Percentiles rank a stretch among this genome's conserved stretches.
Evolutionary conservation across 2,329 filamentous ascomycete species (phyloP).

Genomic region (Chaetomium sp.): DNA sequence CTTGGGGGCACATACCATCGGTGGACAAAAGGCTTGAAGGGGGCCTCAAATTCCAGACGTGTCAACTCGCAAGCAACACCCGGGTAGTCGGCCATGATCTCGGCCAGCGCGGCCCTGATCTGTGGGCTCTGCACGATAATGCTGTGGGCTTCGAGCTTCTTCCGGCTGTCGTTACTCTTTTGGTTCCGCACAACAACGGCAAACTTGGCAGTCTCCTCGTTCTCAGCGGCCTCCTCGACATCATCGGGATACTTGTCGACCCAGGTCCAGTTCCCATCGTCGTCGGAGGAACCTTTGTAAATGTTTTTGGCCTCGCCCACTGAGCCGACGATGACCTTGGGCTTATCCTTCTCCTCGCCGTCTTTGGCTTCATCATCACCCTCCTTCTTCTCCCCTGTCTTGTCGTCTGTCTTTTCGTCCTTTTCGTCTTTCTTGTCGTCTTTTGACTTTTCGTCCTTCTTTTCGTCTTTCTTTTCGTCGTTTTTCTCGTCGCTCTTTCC

Average conservation of each 20-base stretch:
- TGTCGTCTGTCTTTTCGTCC: conserved; percentile 21
- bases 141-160: conserved; percentile 62
- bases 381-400: conserved; percentile 21
- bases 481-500: conserved; percentile 11
- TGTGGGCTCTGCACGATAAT: conserved; percentile 65
- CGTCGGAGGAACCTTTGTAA: conserved; percentile 48
- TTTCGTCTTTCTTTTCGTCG: conserved; percentile 6
- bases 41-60: conserved; percentile 61
- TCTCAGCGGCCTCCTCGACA: conserved; percentile 59
- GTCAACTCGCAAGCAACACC: conserved; percentile 61
- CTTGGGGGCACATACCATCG: conserved; percentile 50
- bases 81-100: conserved; percentile 60
- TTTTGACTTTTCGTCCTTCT: conserved; percentile 10
- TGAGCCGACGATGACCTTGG: conserved; percentile 39
- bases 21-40: conserved; percentile 67
- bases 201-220: conserved; percentile 62
- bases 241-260: conserved; percentile 57
- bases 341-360: conserved; percentile 33
- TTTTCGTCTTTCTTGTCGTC: conserved; percentile 5
- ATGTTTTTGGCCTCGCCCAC: conserved; percentile 47
- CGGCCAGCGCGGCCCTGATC: conserved; percentile 58
- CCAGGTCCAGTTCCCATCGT: conserved; percentile 56
- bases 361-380: conserved; percentile 13
- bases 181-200: conserved; percentile 62
- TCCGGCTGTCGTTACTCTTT: conserved; percentile 60